A percentile compares a stretch with the other conserved stretches of the same genome.
Conservation (phyloP, 352 stramenopile genomes). For the Pythium pectinolyticum region DNA sequence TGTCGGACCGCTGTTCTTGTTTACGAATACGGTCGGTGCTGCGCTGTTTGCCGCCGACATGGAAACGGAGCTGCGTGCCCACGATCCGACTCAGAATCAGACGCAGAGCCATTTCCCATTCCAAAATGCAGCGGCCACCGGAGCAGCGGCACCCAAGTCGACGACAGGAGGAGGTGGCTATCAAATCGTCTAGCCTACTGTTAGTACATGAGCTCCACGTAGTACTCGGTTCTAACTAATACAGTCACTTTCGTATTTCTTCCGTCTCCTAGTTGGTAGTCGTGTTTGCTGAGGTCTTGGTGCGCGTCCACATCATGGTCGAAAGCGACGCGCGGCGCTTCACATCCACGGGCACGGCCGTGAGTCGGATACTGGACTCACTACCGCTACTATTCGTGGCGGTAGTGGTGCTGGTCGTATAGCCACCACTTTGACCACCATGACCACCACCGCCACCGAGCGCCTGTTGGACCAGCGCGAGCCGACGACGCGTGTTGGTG, state of each 20-base stretch:
- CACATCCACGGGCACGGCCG: too few species aligned
- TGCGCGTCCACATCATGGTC: not conserved
- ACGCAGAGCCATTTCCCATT: too few species aligned
- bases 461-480: constrained; percentile 2
- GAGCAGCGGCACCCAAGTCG: constrained; percentile 21
- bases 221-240: not conserved
- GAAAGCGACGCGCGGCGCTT: constrained; percentile 8
- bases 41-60: constrained; percentile 68
- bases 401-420: not conserved
- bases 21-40: constrained; percentile 72
- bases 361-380: too few species aligned
- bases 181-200: constrained; percentile 11
- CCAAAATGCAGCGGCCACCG: too few species aligned
- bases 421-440: not conserved
- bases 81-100: too few species aligned
- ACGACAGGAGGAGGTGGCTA: too few species aligned
- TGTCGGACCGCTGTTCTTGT: constrained; percentile 61
- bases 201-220: too few species aligned
- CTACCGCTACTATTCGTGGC: not conserved
- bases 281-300: too few species aligned
- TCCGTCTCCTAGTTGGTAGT: not conserved
- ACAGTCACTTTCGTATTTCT: not conserved
- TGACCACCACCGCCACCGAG: constrained; percentile 4
- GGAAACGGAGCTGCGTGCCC: constrained; percentile 44
- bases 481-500: not conserved